Conservation (phyloP, 192 early-diverging fungal species). For the Piromyces finnis region DNA sequence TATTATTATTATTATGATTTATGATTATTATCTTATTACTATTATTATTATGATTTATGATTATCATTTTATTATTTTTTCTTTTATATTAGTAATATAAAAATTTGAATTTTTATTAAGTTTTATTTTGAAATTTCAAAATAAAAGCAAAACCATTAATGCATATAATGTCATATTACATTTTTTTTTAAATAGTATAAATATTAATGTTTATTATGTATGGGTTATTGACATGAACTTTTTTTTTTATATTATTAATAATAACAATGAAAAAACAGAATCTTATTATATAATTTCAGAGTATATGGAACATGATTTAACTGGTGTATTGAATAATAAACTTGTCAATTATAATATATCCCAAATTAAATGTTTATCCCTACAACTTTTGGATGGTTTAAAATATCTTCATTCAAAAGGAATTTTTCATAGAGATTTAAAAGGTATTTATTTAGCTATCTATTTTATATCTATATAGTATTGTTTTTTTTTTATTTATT, state of each 20-base stretch:
- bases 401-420: conserved; percentile 67
- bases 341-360: conserved; percentile 42
- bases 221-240: background rate
- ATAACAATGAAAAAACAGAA: background rate
- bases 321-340: conserved; percentile 58
- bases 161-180: too few relatives aligned
- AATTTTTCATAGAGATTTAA: conserved; percentile 83
- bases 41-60: too few relatives aligned
- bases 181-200: too few relatives aligned
- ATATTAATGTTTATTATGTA: too few relatives aligned
- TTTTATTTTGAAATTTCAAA: too few relatives aligned
- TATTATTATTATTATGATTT: too few relatives aligned
- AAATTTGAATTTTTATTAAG: too few relatives aligned
- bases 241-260: too few relatives aligned
- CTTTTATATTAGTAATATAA: too few relatives aligned
- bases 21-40: too few relatives aligned
- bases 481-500: background rate
- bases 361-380: conserved; percentile 71
- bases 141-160: too few relatives aligned
- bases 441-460: conserved; percentile 39
- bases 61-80: too few relatives aligned
- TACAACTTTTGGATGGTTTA: conserved; percentile 73
- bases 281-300: conserved; percentile 70
- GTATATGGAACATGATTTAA: conserved; percentile 76
- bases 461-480: background rate